Evolutionary conservation across 2,329 filamentous ascomycete species (phyloP).

Genomic region (Sclerotiophoma versabilis): DNA sequence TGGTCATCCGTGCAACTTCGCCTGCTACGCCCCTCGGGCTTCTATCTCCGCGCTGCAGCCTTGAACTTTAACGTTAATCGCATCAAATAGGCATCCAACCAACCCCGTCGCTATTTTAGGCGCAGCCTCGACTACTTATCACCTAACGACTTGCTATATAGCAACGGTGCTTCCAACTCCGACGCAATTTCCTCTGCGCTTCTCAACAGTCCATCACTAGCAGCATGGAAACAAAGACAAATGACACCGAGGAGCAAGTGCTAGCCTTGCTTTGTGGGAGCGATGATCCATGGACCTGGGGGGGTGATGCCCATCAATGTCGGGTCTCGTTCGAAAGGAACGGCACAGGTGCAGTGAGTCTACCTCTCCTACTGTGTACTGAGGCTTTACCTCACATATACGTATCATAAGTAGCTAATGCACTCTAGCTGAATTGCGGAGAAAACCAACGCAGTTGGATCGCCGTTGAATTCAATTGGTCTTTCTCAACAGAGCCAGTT

Average conservation of each 20-base stretch:
- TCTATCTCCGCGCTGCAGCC: not conserved
- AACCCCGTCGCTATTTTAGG: not conserved
- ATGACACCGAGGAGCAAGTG: constrained; percentile 2
- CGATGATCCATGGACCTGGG: constrained; percentile 12
- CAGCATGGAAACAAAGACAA: not conserved
- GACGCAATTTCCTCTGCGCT: not conserved
- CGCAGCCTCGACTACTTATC: not conserved
- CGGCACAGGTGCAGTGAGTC: constrained; percentile 6
- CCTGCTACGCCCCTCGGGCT: not conserved
- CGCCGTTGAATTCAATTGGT: constrained; percentile 6
- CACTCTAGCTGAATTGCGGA: not conserved
- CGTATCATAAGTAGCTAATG: not conserved
- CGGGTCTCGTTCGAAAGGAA: constrained; percentile 5
- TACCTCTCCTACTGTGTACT: not conserved
- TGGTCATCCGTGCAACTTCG: not conserved
- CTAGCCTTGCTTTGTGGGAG: constrained; percentile 8
- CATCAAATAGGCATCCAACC: not conserved
- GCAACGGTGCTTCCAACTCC: not conserved
- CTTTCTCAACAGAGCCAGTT: not conserved
- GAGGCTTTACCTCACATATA: not conserved
- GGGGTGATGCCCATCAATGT: constrained; percentile 2
- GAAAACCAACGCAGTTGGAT: constrained; percentile 5
- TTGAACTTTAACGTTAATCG: not conserved
- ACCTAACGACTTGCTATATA: not conserved
- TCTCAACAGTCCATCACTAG: not conserved